Evolutionary conservation across 805 yeast species (phyloP), one percentile per base, ranked within the genome.

Genomic region (Starmerella vaccinii): DNA sequence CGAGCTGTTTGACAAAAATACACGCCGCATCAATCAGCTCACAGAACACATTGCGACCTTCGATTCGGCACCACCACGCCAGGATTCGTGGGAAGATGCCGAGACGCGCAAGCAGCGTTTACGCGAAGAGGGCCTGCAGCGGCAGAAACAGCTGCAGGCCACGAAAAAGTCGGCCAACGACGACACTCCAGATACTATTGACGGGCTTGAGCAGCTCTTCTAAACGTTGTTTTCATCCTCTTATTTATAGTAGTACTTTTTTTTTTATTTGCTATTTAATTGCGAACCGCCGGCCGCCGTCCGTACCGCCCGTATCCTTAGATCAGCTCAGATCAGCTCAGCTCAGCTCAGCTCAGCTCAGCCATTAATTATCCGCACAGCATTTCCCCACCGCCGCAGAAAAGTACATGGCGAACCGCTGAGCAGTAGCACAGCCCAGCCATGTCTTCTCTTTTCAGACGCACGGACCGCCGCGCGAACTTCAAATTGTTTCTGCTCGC

Each of bases 1-100:
- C 9, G 83, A 77, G 46, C 71, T 89, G 57, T 87, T 84, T 60
- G 64, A 61, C 8, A 92, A 85, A 61, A 86, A 86, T 64, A 68
- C 67, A 44, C 69, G 67, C 49, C 81, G 83, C 53, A 69, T 83
- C 59, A 67, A 71, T 5, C 74, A 70, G 47, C 61, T 84, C 27
- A 50, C 60, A 6, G 52, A 21, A 26, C 49, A 49, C 15, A n/a
- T 59, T 2, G 26, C 27, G 40, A 34, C 18, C 8, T 49, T 59
- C 39, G 40, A 16, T 19, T 68, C 71, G 45, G 49, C 63, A 1
- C 71, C 73, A 10, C 49, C 24, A 3, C 47, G 49, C 13, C 52
- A 46, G 37, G 84, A 80, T 56, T 71, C 81, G 0, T 78, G 78
- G 54, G 83, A 80, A 54, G 76, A 78, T 51, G 68, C 83, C 2